Conservation (phyloP, 306 rosid genomes). For the Corylus americana region DNA sequence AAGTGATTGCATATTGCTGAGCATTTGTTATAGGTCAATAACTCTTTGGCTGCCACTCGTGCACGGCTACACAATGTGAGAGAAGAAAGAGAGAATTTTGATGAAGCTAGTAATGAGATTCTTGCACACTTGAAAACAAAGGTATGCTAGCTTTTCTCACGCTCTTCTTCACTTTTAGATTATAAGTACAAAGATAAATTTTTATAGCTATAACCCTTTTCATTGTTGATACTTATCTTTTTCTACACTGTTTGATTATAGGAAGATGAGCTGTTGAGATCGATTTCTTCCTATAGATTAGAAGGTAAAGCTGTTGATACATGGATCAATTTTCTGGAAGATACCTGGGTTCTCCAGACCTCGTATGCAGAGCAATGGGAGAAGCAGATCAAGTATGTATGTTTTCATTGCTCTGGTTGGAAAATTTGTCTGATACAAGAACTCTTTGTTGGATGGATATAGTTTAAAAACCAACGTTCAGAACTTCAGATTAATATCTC, state of each 20-base stretch:
- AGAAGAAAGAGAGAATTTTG: constrained; percentile 91
- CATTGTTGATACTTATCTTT: constrained; percentile 18
- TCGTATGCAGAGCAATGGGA: constrained; percentile 49
- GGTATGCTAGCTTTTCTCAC: constrained; percentile 47
- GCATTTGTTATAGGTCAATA: constrained; percentile 54
- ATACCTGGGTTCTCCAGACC: constrained; percentile 62
- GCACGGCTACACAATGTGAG: constrained; percentile 71
- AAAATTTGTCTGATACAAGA: constrained; percentile 21
- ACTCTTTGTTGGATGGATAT: constrained; percentile 6
- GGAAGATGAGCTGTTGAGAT: constrained; percentile 78
- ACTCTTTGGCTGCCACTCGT: constrained; percentile 50
- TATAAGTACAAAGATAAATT: not conserved
- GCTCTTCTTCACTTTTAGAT: constrained; percentile 3
- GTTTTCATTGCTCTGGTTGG: constrained; percentile 20
- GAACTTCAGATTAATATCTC: constrained; percentile 17
- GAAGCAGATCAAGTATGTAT: constrained; percentile 77
- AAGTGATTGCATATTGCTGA: constrained; percentile 14
- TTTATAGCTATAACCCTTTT: constrained; percentile 9
- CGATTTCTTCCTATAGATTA: constrained; percentile 59
- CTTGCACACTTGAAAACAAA: constrained; percentile 63
- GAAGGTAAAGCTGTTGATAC: constrained; percentile 68
- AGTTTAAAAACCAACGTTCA: not conserved
- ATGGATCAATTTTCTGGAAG: constrained; percentile 67
- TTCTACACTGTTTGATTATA: constrained; percentile 37
- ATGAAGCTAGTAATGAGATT: constrained; percentile 78